A percentile compares a stretch with the other conserved stretches of the same genome.
phyloP scores from a whole-genome alignment of 345 rosid genomes.

The Eucalyptus cloeziana region DNA sequence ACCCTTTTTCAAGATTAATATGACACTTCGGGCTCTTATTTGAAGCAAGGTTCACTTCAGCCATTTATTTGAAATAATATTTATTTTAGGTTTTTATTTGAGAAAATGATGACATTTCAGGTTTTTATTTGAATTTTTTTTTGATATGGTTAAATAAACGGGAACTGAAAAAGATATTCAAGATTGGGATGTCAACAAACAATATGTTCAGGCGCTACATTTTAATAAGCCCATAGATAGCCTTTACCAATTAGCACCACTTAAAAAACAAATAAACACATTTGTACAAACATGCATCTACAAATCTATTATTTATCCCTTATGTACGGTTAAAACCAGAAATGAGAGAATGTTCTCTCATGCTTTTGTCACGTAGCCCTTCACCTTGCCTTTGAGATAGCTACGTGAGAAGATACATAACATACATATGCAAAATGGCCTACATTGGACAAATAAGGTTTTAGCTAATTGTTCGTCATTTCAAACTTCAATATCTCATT shows the following conservation, averaged over 20 bases:
- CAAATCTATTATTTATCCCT: background rate
- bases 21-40: no score
- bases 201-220: no score
- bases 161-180: no score
- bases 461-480: background rate
- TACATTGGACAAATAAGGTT: background rate
- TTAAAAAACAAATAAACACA: background rate
- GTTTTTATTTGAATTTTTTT: no score
- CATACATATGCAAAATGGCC: background rate
- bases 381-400: background rate
- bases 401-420: background rate
- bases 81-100: fast-evolving
- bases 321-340: background rate
- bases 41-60: fast-evolving
- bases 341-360: background rate
- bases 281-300: background rate
- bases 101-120: fast-evolving
- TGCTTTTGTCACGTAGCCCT: background rate
- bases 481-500: background rate
- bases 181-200: no score
- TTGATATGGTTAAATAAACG: no score
- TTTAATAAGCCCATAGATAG: no score
- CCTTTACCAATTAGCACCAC: no score
- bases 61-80: no score
- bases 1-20: no score